Conservation (phyloP, 495 filamentous ascomycete genomes). For the Xylaria sp. region DNA sequence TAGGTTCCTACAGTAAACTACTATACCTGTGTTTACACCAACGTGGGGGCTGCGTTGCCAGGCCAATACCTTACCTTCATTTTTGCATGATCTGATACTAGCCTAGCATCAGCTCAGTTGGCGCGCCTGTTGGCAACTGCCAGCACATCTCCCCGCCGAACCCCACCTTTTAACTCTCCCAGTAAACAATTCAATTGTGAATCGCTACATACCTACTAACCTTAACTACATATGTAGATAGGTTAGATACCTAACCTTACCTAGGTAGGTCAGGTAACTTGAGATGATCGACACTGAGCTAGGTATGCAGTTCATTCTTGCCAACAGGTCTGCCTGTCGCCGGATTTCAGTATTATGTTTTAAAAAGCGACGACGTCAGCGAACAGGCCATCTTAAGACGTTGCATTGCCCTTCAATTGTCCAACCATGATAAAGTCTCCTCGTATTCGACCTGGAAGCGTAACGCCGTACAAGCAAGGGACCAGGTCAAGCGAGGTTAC, state of each 20-base stretch:
- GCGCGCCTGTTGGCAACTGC: slow-evolving; percentile 11
- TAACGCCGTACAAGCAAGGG: neutral
- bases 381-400: neutral
- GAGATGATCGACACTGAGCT: no score
- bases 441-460: neutral
- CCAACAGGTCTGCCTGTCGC: neutral
- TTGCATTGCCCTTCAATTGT: neutral
- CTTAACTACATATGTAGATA: no score
- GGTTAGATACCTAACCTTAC: no score
- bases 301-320: neutral
- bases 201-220: no score
- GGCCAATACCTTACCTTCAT: slow-evolving; percentile 30
- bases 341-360: neutral
- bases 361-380: neutral
- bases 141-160: neutral
- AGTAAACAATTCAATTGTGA: neutral
- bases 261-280: no score
- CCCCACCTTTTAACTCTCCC: neutral
- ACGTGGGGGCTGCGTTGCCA: slow-evolving; percentile 33
- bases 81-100: neutral
- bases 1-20: neutral
- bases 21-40: slow-evolving; percentile 33
- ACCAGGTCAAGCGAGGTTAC: neutral
- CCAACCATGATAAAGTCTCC: neutral
- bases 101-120: neutral